A percentile compares a stretch with the other conserved stretches of the same genome.
These are phyloP conservation scores for Yarrowia divulgata DNA, from an alignment of 805 yeast genomes.

Conservation along the genomic window DNA sequence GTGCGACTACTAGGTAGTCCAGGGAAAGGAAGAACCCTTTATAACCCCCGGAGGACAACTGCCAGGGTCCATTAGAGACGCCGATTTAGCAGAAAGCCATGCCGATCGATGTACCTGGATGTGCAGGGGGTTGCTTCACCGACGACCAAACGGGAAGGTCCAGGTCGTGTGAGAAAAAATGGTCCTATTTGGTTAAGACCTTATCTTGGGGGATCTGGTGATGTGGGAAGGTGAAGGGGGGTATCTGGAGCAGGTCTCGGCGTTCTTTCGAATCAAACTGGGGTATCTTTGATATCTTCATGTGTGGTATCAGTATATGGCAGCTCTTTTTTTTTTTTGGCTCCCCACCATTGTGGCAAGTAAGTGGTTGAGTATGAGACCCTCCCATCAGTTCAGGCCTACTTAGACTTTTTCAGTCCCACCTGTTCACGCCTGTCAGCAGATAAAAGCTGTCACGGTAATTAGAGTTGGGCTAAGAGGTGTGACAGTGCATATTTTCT, in stretches of 20 bases:
- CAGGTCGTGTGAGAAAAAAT: slow-evolving; percentile 8
- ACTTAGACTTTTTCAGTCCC: not conserved
- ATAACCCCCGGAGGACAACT: not conserved
- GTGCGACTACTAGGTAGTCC: not conserved
- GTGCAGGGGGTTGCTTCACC: slow-evolving; percentile 18
- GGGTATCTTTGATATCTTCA: not conserved
- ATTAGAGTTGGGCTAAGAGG: slow-evolving; percentile 2
- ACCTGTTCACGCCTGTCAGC: not conserved
- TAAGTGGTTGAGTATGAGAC: too few relatives aligned
- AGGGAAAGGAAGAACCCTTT: not conserved
- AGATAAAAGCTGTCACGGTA: not conserved
- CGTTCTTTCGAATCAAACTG: not conserved
- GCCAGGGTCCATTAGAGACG: slow-evolving; percentile 1
- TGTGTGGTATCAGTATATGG: not conserved
- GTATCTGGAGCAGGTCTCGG: too few relatives aligned
- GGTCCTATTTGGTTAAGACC: slow-evolving; percentile 26
- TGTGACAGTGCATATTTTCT: slow-evolving; percentile 33
- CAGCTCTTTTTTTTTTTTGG: too few relatives aligned
- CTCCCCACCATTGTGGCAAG: too few relatives aligned
- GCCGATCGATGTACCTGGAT: slow-evolving; percentile 15
- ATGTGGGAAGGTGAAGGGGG: not conserved
- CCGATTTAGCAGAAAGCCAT: not conserved
- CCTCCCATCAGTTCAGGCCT: too few relatives aligned
- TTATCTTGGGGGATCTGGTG: not conserved
- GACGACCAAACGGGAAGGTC: slow-evolving; percentile 6